phyloP scores from a whole-genome alignment of 108 stramenopile species.

The Nitzschia sp. region DNA sequence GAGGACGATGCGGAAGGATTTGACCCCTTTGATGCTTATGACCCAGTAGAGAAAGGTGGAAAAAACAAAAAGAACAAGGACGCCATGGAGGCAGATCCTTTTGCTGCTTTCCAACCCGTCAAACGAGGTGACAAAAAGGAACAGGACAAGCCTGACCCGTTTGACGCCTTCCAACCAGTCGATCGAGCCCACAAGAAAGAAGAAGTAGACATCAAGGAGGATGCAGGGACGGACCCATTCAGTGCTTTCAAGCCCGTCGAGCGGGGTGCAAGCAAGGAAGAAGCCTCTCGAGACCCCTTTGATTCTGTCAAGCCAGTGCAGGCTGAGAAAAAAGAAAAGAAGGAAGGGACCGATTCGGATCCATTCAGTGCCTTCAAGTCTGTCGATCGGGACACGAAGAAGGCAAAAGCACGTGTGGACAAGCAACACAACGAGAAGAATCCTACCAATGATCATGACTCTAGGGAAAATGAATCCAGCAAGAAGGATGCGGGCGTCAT shows the following conservation, averaged over 20 bases:
- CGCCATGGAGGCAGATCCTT: not conserved
- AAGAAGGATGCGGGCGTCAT: slow-evolving; percentile 1
- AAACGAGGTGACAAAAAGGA: not conserved
- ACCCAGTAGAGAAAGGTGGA: no score
- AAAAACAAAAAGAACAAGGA: not conserved
- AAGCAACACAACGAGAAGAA: not conserved
- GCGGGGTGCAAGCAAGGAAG: not conserved
- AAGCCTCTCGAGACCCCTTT: not conserved
- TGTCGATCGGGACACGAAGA: not conserved
- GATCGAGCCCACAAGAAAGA: not conserved
- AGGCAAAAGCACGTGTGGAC: not conserved
- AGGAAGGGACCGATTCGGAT: not conserved
- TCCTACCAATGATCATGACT: not conserved
- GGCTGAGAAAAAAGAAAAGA: slow-evolving; percentile 2
- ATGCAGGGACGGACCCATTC: slow-evolving; percentile 6
- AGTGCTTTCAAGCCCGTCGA: not conserved
- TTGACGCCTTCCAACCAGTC: not conserved
- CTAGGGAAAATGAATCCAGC: not conserved
- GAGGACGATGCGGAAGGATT: not conserved
- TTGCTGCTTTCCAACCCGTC: not conserved
- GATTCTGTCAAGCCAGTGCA: not conserved
- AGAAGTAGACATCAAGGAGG: not conserved
- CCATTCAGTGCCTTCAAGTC: slow-evolving; percentile 11
- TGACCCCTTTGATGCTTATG: not conserved
- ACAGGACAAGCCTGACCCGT: not conserved